These are phyloP conservation scores for Candida stauntonica DNA, from an alignment of 805 yeast genomes.

Conservation along the genomic window DNA sequence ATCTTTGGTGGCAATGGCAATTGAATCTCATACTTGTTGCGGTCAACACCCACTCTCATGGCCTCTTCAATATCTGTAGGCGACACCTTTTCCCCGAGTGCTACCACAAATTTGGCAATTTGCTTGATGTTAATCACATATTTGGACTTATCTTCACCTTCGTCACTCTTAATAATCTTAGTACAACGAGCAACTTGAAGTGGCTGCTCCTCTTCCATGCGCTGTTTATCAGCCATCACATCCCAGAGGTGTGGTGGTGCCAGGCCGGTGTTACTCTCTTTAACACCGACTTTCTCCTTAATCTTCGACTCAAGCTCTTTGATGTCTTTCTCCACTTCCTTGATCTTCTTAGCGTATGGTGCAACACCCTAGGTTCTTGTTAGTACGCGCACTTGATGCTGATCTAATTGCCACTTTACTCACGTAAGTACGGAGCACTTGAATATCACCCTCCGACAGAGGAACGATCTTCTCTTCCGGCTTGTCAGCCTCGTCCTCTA, in stretches of 20 bases:
- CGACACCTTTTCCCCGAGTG: constrained; percentile 92
- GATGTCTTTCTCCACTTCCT: constrained; percentile 81
- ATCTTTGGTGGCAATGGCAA: constrained; percentile 96
- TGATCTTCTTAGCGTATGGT: constrained; percentile 81
- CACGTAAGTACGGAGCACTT: constrained; percentile 85
- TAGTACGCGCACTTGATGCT: too few species aligned
- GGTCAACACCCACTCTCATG: constrained; percentile 98
- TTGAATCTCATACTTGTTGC: constrained; percentile 95
- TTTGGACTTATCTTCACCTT: constrained; percentile 76
- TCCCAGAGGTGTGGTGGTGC: constrained; percentile 98
- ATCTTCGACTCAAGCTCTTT: constrained; percentile 80
- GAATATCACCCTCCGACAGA: constrained; percentile 93
- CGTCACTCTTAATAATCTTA: constrained; percentile 72
- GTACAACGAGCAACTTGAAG: constrained; percentile 98
- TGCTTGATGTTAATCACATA: constrained; percentile 97
- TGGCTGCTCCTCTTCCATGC: constrained; percentile 92
- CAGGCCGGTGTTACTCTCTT: constrained; percentile 96
- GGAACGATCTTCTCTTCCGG: constrained; percentile 77
- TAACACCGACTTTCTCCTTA: constrained; percentile 90
- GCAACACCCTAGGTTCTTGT: constrained; percentile 70
- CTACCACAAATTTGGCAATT: constrained; percentile 96
- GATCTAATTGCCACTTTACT: constrained; percentile 17
- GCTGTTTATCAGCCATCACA: constrained; percentile 90
- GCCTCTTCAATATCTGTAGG: constrained; percentile 99
- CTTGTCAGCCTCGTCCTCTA: constrained; percentile 48